Evolutionary conservation across 495 filamentous ascomycete genomes (phyloP), one percentile per base, ranked within the genome.

Genomic region (Podospora comata): DNA sequence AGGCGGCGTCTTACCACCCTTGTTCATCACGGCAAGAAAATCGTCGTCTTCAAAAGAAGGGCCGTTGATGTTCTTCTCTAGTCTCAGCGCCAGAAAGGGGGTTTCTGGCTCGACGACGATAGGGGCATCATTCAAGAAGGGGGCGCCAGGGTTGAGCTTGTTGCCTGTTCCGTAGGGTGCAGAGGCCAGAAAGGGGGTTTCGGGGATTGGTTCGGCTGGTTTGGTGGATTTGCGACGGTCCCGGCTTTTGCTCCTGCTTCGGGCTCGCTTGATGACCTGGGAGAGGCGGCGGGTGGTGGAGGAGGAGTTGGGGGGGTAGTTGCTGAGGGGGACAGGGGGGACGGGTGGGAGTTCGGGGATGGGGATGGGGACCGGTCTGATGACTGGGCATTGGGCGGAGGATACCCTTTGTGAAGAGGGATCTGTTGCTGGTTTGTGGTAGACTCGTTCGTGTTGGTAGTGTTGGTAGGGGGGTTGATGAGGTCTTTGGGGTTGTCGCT

Each of bases 391-490:
- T 48, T 11, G 20, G 26, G 59, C 59, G 27, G 39, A 64, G 0
- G 67, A 64, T 5, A 62, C 32, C 44, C 62, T 19, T n/a, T 67
- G 60, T 6, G 7, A 6, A 3, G 60, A 32, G 19, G 57, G 13
- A 2, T 48, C 32, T 20, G 5, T 20, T 7, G 63, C 55, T 16
- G 32, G 5, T 3, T n/a, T 18, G 39, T 48, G 13, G 15, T 48
- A 48, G 15, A 48, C 39, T 13, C 39, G 39, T 48, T 48, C 39
- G 39, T 48, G 39, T 48, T 48, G 39, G 15, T 48, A 48, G 9
- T 48, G 5, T 16, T 16, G 39, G 39, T 48, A 48, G 9, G 39
- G 39, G 0, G 39, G 39, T 48, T 11, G 15, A 5, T 48, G 39
- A 11, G 9, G 39, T 16, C 13, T 48, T 48, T 48, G 39, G 39